Evolutionary conservation across 2,329 filamentous ascomycete genomes (phyloP).

Genomic region (Trichocomaceae sp.): DNA sequence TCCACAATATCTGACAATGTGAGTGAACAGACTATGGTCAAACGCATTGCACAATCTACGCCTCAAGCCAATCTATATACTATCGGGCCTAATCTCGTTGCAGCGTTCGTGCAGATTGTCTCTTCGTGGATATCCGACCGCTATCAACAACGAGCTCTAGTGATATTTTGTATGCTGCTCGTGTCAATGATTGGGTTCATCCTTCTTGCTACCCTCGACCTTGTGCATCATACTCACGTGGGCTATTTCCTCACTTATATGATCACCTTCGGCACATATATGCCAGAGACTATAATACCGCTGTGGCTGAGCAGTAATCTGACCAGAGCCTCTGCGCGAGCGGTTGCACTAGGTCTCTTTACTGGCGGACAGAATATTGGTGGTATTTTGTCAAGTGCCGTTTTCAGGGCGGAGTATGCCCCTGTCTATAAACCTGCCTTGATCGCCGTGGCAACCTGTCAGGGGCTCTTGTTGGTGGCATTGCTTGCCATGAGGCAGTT

Average conservation of each 20-base stretch:
- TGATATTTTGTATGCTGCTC: background rate
- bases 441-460: constrained; percentile 9
- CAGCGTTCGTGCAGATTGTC: constrained; percentile 34
- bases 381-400: constrained; percentile 9
- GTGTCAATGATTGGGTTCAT: constrained; percentile 9
- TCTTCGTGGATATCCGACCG: constrained; percentile 7
- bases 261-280: constrained; percentile 10
- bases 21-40: constrained; percentile 29
- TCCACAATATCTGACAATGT: constrained; percentile 5
- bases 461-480: constrained; percentile 3
- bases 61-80: constrained; percentile 46
- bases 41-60: constrained; percentile 38
- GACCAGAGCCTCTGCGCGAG: constrained; percentile 4
- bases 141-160: constrained; percentile 9
- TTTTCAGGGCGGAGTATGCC: constrained; percentile 8
- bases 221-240: constrained; percentile 4
- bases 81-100: constrained; percentile 44
- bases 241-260: constrained; percentile 12
- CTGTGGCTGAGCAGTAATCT: constrained; percentile 8
- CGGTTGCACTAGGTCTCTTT: constrained; percentile 10
- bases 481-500: constrained; percentile 4
- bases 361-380: constrained; percentile 9
- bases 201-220: constrained; percentile 6
- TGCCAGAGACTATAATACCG: constrained; percentile 8
- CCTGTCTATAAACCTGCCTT: constrained; percentile 9